A percentile compares a stretch with the other conserved stretches of the same genome.
Conservation (phyloP, 2,329 filamentous ascomycete genomes). For the Apiospora kogelbergensis region DNA sequence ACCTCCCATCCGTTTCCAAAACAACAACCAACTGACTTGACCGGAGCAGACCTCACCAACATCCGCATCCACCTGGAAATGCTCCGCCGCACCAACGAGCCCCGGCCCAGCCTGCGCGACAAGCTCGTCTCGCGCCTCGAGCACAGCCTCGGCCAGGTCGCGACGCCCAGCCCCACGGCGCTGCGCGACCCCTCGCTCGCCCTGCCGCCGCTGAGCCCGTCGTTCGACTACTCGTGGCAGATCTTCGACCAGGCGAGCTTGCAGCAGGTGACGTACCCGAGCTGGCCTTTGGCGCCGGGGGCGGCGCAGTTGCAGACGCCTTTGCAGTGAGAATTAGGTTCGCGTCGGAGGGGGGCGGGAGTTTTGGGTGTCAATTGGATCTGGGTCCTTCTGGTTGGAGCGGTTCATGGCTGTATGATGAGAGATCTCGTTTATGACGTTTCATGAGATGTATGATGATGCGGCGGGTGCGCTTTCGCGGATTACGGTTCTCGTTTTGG, state of each 20-base stretch:
- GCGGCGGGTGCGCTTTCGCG: not conserved
- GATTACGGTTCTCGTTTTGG: not conserved
- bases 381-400: slow-evolving; percentile 63
- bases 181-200: slow-evolving; percentile 14
- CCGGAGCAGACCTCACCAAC: slow-evolving; percentile 24
- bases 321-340: not conserved
- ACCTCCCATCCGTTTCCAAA: not conserved
- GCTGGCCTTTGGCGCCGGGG: not conserved
- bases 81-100: slow-evolving; percentile 29
- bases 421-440: not conserved
- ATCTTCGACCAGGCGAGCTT: slow-evolving; percentile 28
- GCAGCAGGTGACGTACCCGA: slow-evolving; percentile 16
- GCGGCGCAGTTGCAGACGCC: not conserved
- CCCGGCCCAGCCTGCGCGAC: slow-evolving; percentile 24
- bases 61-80: slow-evolving; percentile 30
- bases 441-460: not conserved
- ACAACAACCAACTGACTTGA: not conserved
- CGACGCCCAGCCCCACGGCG: slow-evolving; percentile 20
- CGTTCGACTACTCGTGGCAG: slow-evolving; percentile 25
- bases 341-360: too few relatives aligned
- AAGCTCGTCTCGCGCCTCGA: slow-evolving; percentile 26
- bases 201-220: slow-evolving; percentile 13
- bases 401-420: too few relatives aligned
- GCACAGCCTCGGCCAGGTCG: slow-evolving; percentile 25
- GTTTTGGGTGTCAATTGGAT: too few relatives aligned